Evolutionary conservation across 139 green algal genomes (phyloP).

Genomic region (Dunaliella primolecta): DNA sequence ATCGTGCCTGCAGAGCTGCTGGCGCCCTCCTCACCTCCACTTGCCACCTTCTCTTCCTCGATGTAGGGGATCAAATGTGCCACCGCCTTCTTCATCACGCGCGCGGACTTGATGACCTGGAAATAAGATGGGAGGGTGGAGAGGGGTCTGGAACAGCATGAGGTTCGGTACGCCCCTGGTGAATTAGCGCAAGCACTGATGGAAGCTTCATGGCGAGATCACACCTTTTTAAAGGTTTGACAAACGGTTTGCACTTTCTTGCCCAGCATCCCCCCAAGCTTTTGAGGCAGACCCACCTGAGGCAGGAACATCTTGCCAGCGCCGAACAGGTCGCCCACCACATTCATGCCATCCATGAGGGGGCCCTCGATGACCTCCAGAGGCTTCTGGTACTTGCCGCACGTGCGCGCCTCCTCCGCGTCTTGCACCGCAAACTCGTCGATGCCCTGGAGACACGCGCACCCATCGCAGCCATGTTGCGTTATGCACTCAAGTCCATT

Average conservation of each 20-base stretch:
- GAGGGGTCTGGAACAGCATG: no score
- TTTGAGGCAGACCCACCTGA: constrained; percentile 69
- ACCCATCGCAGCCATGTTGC: no score
- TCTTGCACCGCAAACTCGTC: constrained; percentile 87
- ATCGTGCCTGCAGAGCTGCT: constrained; percentile 81
- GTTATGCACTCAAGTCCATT: no score
- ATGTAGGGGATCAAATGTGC: constrained; percentile 97
- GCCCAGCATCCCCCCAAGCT: no score
- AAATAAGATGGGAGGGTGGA: no score
- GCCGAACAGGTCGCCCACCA: constrained; percentile 97
- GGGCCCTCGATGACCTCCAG: constrained; percentile 96
- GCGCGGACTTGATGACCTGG: constrained; percentile 98
- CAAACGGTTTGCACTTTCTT: no score
- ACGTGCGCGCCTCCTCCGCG: constrained; percentile 86
- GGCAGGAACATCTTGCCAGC: constrained; percentile 99
- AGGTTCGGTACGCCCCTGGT: no score
- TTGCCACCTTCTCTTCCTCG: constrained; percentile 91
- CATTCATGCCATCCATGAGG: constrained; percentile 99
- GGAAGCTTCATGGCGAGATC: no score
- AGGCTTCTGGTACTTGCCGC: constrained; percentile 71
- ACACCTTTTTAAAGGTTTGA: no score
- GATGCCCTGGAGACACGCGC: constrained; percentile 63
- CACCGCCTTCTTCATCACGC: constrained; percentile 99
- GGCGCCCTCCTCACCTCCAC: constrained; percentile 43
- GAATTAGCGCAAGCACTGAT: no score